A percentile compares a stretch with the other conserved stretches of the same genome.
Evolutionary conservation across 345 rosid genomes (phyloP).

Genomic region (Mangifera indica): DNA sequence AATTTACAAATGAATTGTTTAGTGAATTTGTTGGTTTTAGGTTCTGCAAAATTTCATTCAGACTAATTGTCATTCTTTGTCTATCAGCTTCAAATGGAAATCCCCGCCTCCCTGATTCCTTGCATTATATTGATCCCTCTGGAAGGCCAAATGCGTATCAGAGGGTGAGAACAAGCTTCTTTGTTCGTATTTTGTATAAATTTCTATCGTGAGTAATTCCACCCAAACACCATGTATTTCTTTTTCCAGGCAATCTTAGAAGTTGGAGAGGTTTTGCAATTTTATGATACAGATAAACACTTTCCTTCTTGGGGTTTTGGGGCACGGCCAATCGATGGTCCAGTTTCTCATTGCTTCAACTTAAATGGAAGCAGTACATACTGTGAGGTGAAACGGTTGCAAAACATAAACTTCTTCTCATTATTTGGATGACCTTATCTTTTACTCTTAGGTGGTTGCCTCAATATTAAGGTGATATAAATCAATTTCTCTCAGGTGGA

Average conservation of each 20-base stretch:
- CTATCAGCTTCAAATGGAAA: constrained; percentile 80
- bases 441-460: constrained; percentile 11
- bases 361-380: constrained; percentile 82
- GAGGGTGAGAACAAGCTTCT: constrained; percentile 34
- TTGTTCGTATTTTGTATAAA: constrained; percentile 1
- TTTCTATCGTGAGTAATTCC: constrained; percentile 1
- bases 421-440: background rate
- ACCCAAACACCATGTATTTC: constrained; percentile 10
- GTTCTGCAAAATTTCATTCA: background rate
- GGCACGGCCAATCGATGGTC: constrained; percentile 96
- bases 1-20: background rate
- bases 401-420: constrained; percentile 5
- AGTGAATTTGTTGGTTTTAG: background rate
- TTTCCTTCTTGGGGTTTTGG: constrained; percentile 99
- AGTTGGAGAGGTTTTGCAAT: constrained; percentile 88
- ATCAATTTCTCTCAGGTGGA: constrained; percentile 59
- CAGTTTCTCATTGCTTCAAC: constrained; percentile 94
- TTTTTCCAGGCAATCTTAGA: constrained; percentile 69
- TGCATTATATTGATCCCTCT: constrained; percentile 59
- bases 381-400: constrained; percentile 56
- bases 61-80: constrained; percentile 21
- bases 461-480: constrained; percentile 6
- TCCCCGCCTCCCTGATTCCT: constrained; percentile 72
- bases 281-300: constrained; percentile 74
- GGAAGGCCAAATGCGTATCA: constrained; percentile 59